Conservation (phyloP, 2,329 filamentous ascomycete genomes). For the Penicillium sp. region DNA sequence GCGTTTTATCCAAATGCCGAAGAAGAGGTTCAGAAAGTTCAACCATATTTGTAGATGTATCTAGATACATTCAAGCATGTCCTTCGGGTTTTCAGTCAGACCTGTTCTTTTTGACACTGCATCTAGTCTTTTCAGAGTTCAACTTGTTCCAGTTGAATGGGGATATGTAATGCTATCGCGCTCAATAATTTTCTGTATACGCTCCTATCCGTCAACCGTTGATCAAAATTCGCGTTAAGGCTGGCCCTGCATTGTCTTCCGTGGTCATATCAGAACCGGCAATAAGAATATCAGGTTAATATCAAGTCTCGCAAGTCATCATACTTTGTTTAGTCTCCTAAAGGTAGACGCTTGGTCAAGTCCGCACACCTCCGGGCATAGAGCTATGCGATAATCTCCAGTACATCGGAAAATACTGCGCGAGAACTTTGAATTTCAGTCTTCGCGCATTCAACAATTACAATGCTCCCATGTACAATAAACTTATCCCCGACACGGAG, state of each 20-base stretch:
- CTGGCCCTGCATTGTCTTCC: slow-evolving; percentile 8
- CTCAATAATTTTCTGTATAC: slow-evolving; percentile 17
- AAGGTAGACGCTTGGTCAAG: neutral
- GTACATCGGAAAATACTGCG: neutral
- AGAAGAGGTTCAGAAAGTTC: too few relatives aligned
- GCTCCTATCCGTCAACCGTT: neutral
- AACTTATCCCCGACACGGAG: neutral
- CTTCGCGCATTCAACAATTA: neutral
- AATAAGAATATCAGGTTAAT: slow-evolving; percentile 4
- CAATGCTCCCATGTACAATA: neutral
- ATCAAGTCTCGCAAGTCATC: slow-evolving; percentile 4
- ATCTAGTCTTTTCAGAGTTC: neutral
- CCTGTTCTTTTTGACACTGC: too few relatives aligned
- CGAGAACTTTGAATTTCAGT: too few relatives aligned
- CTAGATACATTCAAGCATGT: too few relatives aligned
- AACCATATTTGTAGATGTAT: too few relatives aligned
- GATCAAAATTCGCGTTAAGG: slow-evolving; percentile 6
- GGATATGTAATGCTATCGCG: slow-evolving; percentile 34
- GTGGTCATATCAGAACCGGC: slow-evolving; percentile 4
- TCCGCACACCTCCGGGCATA: too few relatives aligned
- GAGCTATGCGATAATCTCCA: neutral
- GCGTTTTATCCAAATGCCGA: neutral
- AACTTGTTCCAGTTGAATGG: slow-evolving; percentile 3
- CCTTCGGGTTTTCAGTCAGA: too few relatives aligned
- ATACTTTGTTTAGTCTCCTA: neutral